Percentiles rank a stretch among this genome's conserved stretches.
Evolutionary conservation across 169 alveolate genomes (phyloP).

Genomic region (Theileria annulata): DNA sequence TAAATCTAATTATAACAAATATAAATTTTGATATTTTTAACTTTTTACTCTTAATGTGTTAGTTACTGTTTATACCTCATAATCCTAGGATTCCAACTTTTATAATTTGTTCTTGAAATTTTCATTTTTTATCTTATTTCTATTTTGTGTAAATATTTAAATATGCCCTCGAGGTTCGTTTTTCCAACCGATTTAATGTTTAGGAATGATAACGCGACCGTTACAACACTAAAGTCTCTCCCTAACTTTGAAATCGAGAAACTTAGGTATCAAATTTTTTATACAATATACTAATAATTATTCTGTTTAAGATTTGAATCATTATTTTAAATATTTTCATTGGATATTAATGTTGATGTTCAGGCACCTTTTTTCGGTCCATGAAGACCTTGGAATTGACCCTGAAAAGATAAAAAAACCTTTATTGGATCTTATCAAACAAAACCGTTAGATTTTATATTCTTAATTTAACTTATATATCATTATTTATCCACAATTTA

Average conservation of each 20-base stretch:
- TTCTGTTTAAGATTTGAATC: not conserved
- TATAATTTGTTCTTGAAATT: not conserved
- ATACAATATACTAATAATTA: not conserved
- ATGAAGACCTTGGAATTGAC: constrained; percentile 45
- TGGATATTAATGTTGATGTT: not conserved
- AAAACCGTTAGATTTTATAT: constrained; percentile 29
- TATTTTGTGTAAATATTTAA: not conserved
- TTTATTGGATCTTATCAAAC: constrained; percentile 38
- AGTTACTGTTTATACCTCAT: not conserved
- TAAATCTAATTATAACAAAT: too few species aligned
- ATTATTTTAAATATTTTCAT: not conserved
- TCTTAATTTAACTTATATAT: not conserved
- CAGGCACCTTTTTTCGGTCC: constrained; percentile 55
- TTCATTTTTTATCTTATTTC: not conserved
- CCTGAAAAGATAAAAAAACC: constrained; percentile 20
- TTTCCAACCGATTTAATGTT: not conserved
- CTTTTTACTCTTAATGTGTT: not conserved
- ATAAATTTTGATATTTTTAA: too few species aligned
- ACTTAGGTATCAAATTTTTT: constrained; percentile 21
- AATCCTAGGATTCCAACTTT: not conserved
- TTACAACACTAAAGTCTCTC: constrained; percentile 59
- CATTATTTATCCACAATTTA: not conserved
- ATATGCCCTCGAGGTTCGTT: constrained; percentile 17
- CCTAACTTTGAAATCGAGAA: constrained; percentile 64
- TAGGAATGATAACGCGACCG: constrained; percentile 60